Conservation (phyloP, 2,329 filamentous ascomycete genomes). For the Verticillium tricorpus region DNA sequence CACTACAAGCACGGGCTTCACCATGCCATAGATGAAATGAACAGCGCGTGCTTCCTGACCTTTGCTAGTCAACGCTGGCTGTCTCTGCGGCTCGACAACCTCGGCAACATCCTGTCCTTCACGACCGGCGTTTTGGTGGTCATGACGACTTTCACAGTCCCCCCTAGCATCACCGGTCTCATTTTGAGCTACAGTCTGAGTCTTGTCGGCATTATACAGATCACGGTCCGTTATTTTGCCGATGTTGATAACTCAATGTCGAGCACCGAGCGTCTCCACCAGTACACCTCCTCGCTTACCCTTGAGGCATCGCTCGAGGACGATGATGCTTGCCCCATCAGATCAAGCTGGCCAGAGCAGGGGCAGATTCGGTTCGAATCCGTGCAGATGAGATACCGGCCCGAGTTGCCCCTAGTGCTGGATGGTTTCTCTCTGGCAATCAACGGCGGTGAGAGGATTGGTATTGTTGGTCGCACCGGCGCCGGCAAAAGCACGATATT, state of each 20-base stretch:
- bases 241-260: constrained; percentile 99
- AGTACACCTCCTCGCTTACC: constrained; percentile 83
- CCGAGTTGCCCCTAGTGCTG: constrained; percentile 67
- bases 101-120: constrained; percentile 84
- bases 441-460: constrained; percentile 70
- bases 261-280: constrained; percentile 82
- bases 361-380: constrained; percentile 75
- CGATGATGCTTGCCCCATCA: constrained; percentile 50
- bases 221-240: constrained; percentile 89
- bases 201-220: constrained; percentile 94
- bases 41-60: constrained; percentile 89
- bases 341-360: constrained; percentile 75
- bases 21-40: constrained; percentile 80
- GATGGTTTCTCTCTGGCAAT: constrained; percentile 68
- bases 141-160: constrained; percentile 80
- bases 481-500: constrained; percentile 83
- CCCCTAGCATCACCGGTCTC: constrained; percentile 79
- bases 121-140: constrained; percentile 86
- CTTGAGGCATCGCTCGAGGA: constrained; percentile 84
- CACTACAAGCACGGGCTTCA: constrained; percentile 69
- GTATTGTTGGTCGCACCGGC: constrained; percentile 76
- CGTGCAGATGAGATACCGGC: constrained; percentile 75
- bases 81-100: constrained; percentile 75
- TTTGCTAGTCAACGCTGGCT: constrained; percentile 96
- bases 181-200: constrained; percentile 90